phyloP scores from a whole-genome alignment of 2,329 filamentous ascomycete genomes.

The Claviceps sp. region DNA sequence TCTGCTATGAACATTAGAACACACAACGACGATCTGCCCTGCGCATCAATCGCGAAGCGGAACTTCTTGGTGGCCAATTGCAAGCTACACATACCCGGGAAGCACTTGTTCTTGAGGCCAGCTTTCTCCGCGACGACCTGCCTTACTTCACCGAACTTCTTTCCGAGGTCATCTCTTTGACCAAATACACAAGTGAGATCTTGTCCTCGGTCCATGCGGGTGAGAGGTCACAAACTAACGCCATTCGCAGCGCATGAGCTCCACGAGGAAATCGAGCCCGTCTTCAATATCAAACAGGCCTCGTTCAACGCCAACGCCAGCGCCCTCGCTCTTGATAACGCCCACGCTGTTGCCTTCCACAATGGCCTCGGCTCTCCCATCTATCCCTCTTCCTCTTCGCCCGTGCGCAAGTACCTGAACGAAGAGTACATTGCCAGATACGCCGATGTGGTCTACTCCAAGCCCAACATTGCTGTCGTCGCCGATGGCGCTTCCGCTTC shows the following conservation, averaged over 20 bases:
- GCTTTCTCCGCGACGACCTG: constrained; percentile 88
- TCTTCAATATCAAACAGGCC: constrained; percentile 67
- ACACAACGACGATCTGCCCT: constrained; percentile 80
- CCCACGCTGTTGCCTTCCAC: constrained; percentile 82
- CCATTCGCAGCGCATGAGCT: constrained; percentile 62
- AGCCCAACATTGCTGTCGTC: constrained; percentile 82
- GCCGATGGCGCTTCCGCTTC: constrained; percentile 72
- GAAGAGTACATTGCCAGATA: constrained; percentile 63
- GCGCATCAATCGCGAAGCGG: constrained; percentile 86
- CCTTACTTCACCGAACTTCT: constrained; percentile 96
- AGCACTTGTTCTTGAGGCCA: constrained; percentile 82
- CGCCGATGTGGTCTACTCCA: constrained; percentile 68
- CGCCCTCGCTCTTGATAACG: constrained; percentile 70
- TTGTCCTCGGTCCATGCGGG: constrained; percentile 7
- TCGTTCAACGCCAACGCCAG: constrained; percentile 48
- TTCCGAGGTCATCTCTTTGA: constrained; percentile 77
- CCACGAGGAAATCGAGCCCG: constrained; percentile 70
- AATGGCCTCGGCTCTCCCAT: constrained; percentile 73
- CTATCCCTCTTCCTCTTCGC: constrained; percentile 56
- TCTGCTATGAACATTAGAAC: constrained; percentile 43
- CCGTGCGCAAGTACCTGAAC: constrained; percentile 68
- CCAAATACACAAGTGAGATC: constrained; percentile 64
- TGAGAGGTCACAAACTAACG: not conserved
- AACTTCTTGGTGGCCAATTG: constrained; percentile 88
- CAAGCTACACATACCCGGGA: constrained; percentile 81